Conservation (phyloP, 176 grass and related monocot species). For the Calamus simplicifolius region DNA sequence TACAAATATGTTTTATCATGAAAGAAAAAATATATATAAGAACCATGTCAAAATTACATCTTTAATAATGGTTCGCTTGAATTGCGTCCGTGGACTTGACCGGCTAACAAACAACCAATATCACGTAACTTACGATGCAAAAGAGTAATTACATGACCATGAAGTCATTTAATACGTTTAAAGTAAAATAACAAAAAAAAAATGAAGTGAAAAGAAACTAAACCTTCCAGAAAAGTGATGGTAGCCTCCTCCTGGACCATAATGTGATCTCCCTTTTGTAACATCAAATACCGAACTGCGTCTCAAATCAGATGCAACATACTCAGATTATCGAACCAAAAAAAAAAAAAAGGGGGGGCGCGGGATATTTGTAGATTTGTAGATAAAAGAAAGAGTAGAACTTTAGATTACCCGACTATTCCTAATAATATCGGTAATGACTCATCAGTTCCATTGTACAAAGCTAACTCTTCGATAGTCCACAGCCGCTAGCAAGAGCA, state of each 20-base stretch:
- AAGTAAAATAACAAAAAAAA: background rate
- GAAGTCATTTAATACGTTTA: background rate
- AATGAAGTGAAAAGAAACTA: background rate
- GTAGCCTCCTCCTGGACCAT: constrained; percentile 91
- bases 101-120: no score
- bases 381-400: background rate
- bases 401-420: constrained; percentile 59
- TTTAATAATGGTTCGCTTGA: no score
- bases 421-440: constrained; percentile 64
- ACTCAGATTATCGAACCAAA: background rate
- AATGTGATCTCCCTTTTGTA: constrained; percentile 84
- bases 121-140: no score
- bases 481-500: constrained; percentile 53
- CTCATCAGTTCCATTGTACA: constrained; percentile 69
- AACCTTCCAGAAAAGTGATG: constrained; percentile 91
- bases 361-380: background rate
- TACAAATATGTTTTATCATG: no score
- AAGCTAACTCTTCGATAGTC: constrained; percentile 54
- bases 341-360: background rate
- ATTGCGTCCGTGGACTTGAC: no score
- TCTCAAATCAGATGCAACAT: constrained; percentile 6
- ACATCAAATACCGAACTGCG: constrained; percentile 87
- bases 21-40: no score
- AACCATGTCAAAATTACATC: no score
- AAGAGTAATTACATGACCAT: no score